Evolutionary conservation across 2,329 filamentous ascomycete genomes (phyloP), one percentile per base, ranked within the genome.

Genomic region (Fusarium beomiforme): DNA sequence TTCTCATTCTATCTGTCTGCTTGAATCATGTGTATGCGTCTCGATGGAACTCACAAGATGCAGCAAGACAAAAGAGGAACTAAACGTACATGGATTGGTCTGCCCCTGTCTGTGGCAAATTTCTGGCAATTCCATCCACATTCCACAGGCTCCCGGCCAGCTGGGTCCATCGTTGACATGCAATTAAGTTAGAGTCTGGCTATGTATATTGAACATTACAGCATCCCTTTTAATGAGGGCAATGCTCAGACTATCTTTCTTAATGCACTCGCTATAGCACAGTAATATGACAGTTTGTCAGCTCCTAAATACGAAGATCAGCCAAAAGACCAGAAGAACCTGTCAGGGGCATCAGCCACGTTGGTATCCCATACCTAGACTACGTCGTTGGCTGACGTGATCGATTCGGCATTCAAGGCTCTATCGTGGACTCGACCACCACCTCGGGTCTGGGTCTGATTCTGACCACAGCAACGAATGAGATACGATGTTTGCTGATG

Each of bases 91-190:
- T 59, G 63, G 44, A 26, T 37, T 46, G 36, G 24, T n/a, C 12
- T 34, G 64, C 69, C 69, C 69, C 69, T 71, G 69, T 65, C 54
- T 21, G 64, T 71, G 59, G 69, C 64, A 42, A 69, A 37, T 23
- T 43, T 50, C 69, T 55, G 57, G 54, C n/a, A 69, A 58, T 71
- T 69, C 68, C 50, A 71, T 71, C 56, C 68, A 69, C 69, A 65
- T 69, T 71, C 69, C 69, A 71, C 21, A 44, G 53, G 34, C 68
- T 71, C 64, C 68, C 68, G 34, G 55, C 56, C 46, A 47, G 69
- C 29, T 60, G 68, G 68, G 59, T 64, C 55, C 49, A 69, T 71
- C 49, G 29, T 56, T 57, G 34, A 39, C 33, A 49, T 55, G 54
- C 43, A 59, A 63, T 56, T 42, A 65, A 59, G 58, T 56, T 42